Percentiles rank a stretch among this genome's conserved stretches.
Conservation (phyloP, 225 moss, liverwort and hornwort species). For the Sphagnum tenellum region DNA sequence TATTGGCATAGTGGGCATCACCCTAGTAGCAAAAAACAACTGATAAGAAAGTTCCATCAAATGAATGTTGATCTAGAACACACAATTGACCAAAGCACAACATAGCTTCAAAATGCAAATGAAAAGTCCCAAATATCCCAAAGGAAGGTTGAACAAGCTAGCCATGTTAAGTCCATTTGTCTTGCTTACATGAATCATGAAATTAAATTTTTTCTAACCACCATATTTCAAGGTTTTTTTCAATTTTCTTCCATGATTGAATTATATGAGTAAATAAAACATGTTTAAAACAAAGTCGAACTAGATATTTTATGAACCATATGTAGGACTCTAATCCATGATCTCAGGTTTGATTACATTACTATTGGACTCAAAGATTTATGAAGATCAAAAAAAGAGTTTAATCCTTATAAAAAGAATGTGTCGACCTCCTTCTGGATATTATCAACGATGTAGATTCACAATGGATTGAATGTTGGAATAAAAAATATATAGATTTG, state of each 20-base stretch:
- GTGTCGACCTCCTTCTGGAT: conserved; percentile 47
- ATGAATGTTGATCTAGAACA: conserved; percentile 37
- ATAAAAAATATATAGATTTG: no score
- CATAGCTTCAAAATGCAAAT: conserved; percentile 41
- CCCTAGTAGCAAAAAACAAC: conserved; percentile 30
- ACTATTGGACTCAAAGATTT: conserved; percentile 35
- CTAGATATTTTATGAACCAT: background rate
- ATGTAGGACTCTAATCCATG: conserved; percentile 53
- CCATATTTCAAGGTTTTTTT: no score
- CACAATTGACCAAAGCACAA: conserved; percentile 31
- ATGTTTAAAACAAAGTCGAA: background rate
- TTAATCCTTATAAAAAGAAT: conserved; percentile 38
- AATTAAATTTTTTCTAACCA: conserved; percentile 20
- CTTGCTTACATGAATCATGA: conserved; percentile 66
- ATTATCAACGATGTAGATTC: conserved; percentile 45
- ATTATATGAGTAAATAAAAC: background rate
- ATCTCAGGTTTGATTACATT: conserved; percentile 51
- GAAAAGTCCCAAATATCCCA: conserved; percentile 44
- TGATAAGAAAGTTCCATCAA: conserved; percentile 25
- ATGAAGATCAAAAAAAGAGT: conserved; percentile 35
- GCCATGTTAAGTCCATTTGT: conserved; percentile 49
- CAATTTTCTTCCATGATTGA: background rate
- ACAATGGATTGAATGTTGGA: no score
- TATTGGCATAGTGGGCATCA: conserved; percentile 42
- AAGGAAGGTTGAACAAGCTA: conserved; percentile 47